These are phyloP conservation scores for Cadophora sp. DNA, from an alignment of 2,329 filamentous ascomycete species.

Conservation along the genomic window DNA sequence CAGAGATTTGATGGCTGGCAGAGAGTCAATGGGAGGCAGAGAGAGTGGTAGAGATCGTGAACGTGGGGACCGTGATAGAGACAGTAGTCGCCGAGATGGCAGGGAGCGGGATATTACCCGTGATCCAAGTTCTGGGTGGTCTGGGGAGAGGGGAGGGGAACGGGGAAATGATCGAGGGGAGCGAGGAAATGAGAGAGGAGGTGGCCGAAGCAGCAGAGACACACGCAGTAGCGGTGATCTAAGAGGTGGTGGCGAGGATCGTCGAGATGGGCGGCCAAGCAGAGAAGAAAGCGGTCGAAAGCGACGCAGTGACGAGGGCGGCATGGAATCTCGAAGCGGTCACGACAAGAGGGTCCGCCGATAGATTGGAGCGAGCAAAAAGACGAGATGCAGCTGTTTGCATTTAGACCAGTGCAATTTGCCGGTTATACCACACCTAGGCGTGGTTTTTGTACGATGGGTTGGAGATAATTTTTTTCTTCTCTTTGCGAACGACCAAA, in stretches of 20 bases:
- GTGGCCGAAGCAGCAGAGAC: slow-evolving; percentile 34
- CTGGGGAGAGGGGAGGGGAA: slow-evolving; percentile 33
- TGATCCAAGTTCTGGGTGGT: slow-evolving; percentile 38
- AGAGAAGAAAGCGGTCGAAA: slow-evolving; percentile 42
- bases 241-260: slow-evolving; percentile 32
- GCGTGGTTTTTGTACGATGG: slow-evolving; percentile 6
- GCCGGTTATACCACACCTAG: neutral
- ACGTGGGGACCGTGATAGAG: slow-evolving; percentile 39
- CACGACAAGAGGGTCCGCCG: slow-evolving; percentile 39
- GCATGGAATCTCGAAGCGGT: slow-evolving; percentile 41
- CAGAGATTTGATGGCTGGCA: slow-evolving; percentile 33
- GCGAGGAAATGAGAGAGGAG: slow-evolving; percentile 32
- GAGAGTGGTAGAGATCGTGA: slow-evolving; percentile 33
- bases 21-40: slow-evolving; percentile 25
- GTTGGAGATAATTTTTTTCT: slow-evolving; percentile 12
- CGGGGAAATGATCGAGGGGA: slow-evolving; percentile 32
- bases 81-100: slow-evolving; percentile 35
- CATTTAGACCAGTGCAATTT: slow-evolving; percentile 19
- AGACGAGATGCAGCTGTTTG: slow-evolving; percentile 3
- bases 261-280: slow-evolving; percentile 38
- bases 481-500: neutral
- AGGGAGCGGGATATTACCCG: slow-evolving; percentile 34
- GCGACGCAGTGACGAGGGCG: slow-evolving; percentile 42
- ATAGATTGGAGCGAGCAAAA: slow-evolving; percentile 20
- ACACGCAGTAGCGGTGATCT: slow-evolving; percentile 29